Evolutionary conservation across 1,284 basidiomycete species (phyloP).

Genomic region (Amylostereum chailletii): DNA sequence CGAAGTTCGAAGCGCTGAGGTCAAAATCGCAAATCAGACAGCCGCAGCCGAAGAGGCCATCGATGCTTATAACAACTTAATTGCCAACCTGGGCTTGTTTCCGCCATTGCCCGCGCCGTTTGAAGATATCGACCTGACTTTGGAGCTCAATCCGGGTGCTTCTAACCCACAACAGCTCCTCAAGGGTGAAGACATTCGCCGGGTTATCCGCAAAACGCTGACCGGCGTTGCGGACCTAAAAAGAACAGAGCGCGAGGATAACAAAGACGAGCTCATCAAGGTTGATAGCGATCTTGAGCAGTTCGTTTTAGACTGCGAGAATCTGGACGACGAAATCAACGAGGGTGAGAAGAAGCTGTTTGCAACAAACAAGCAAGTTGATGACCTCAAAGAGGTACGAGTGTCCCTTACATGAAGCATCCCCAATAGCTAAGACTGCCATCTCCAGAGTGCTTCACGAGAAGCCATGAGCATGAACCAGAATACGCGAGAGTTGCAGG

Average conservation of each 20-base stretch:
- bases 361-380: slow-evolving; percentile 66
- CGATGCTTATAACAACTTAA: slow-evolving; percentile 63
- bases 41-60: slow-evolving; percentile 73
- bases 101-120: slow-evolving; percentile 61
- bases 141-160: slow-evolving; percentile 69
- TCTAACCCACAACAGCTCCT: slow-evolving; percentile 59
- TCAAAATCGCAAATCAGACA: slow-evolving; percentile 68
- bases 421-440: too few relatives aligned
- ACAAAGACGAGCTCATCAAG: slow-evolving; percentile 67
- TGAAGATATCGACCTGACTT: slow-evolving; percentile 58
- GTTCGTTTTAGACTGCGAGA: slow-evolving; percentile 68
- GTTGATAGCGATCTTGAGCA: slow-evolving; percentile 76
- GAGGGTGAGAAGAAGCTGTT: slow-evolving; percentile 63
- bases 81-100: slow-evolving; percentile 67
- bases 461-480: too few relatives aligned
- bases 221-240: slow-evolving; percentile 61
- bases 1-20: slow-evolving; percentile 65
- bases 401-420: slow-evolving; percentile 1
- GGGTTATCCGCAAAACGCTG: slow-evolving; percentile 64
- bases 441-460: too few relatives aligned
- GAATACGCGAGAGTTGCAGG: too few relatives aligned
- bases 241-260: slow-evolving; percentile 52
- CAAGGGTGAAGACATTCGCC: slow-evolving; percentile 54
- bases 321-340: slow-evolving; percentile 61
- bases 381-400: slow-evolving; percentile 67